Conservation (phyloP, 345 rosid species). For the Lenwebbia sp. region DNA sequence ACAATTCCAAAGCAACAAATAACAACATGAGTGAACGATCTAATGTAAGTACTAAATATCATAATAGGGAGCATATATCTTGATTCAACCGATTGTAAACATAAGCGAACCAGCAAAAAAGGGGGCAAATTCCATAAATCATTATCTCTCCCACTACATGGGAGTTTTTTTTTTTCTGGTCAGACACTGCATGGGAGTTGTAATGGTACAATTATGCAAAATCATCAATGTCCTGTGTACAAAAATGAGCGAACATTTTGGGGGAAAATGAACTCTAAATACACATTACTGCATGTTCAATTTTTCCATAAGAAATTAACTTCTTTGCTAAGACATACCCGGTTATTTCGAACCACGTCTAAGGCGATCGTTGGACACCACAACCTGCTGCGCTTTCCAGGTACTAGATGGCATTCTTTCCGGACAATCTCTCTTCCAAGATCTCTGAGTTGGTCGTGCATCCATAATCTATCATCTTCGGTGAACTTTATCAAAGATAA, state of each 20-base stretch:
- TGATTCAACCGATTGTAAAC: background rate
- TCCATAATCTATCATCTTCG: background rate
- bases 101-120: background rate
- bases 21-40: background rate
- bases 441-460: background rate
- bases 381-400: background rate
- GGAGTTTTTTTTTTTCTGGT: background rate
- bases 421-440: background rate
- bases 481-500: background rate
- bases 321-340: background rate
- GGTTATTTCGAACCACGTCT: background rate
- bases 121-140: rapidly evolving
- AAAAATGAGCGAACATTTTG: background rate
- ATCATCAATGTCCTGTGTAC: background rate
- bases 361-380: rapidly evolving
- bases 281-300: background rate
- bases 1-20: background rate
- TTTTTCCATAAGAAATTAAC: background rate
- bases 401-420: rapidly evolving
- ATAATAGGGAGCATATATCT: background rate
- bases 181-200: background rate
- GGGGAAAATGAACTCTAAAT: background rate
- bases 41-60: background rate
- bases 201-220: background rate
- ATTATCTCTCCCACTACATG: background rate